Conservation (phyloP, 192 early-diverging fungal genomes). For the Podila horticola region DNA sequence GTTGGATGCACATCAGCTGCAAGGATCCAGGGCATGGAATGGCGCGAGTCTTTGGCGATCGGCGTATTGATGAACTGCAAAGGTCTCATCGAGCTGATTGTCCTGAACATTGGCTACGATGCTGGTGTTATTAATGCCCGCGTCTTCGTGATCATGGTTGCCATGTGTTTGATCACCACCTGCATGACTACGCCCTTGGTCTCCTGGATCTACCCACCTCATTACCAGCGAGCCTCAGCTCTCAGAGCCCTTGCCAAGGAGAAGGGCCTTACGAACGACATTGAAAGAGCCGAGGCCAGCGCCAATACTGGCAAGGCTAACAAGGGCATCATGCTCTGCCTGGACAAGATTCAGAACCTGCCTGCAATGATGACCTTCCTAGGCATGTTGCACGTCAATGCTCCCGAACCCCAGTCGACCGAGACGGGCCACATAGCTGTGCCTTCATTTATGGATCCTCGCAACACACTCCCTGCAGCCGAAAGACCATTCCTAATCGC, state of each 20-base stretch:
- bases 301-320: conserved; percentile 3
- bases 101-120: conserved; percentile 91
- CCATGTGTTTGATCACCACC: conserved; percentile 81
- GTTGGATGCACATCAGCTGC: conserved; percentile 81
- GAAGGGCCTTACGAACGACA: conserved; percentile 9
- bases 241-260: conserved; percentile 31
- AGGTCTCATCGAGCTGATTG: conserved; percentile 95
- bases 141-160: conserved; percentile 65
- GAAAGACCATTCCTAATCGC: conserved; percentile 55
- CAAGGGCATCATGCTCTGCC: conserved; percentile 36
- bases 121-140: conserved; percentile 81
- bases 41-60: conserved; percentile 86
- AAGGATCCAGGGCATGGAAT: conserved; percentile 71
- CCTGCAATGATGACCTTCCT: conserved; percentile 55
- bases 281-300: conserved; percentile 3
- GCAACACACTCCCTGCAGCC: background rate
- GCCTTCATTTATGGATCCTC: background rate
- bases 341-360: conserved; percentile 53
- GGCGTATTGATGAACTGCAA: conserved; percentile 97
- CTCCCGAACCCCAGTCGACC: conserved; percentile 4
- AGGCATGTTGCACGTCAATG: conserved; percentile 35
- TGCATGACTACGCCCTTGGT: conserved; percentile 88
- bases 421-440: conserved; percentile 7
- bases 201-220: conserved; percentile 74
- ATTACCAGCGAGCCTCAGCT: conserved; percentile 61